Conservation (phyloP, 1,284 basidiomycete species). For the Athelia sp. region DNA sequence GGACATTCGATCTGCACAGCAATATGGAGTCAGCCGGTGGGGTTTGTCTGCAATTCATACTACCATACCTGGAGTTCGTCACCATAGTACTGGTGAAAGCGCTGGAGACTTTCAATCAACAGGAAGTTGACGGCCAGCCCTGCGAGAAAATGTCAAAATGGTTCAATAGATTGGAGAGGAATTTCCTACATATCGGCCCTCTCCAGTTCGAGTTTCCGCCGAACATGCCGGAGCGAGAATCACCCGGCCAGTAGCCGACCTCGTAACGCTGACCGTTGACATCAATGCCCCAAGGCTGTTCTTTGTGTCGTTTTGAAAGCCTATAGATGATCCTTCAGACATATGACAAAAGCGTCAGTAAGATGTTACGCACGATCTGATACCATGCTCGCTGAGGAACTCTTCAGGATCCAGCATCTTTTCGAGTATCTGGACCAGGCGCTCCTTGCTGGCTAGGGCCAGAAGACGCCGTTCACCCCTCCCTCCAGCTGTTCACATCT, state of each 20-base stretch:
- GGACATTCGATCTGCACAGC: constrained; percentile 80
- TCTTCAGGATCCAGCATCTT: constrained; percentile 97
- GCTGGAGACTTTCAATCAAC: constrained; percentile 88
- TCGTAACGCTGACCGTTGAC: constrained; percentile 91
- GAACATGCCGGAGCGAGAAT: constrained; percentile 96
- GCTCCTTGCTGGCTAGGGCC: constrained; percentile 89
- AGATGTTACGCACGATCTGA: constrained; percentile 73
- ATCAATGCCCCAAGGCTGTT: constrained; percentile 92
- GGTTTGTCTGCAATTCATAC: background rate
- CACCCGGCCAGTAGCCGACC: constrained; percentile 97
- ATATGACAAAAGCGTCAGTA: background rate
- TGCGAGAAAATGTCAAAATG: constrained; percentile 16
- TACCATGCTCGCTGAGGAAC: constrained; percentile 92
- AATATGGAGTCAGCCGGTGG: background rate
- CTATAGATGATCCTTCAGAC: constrained; percentile 30
- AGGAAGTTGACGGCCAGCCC: constrained; percentile 96
- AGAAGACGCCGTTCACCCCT: constrained; percentile 85
- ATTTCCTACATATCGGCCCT: constrained; percentile 67
- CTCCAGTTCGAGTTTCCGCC: constrained; percentile 98
- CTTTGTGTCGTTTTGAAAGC: constrained; percentile 85
- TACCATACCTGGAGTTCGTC: constrained; percentile 62
- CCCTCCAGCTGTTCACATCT: constrained; percentile 50
- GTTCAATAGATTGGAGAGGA: background rate
- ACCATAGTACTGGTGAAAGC: constrained; percentile 97
- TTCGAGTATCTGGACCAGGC: constrained; percentile 83